A percentile compares a stretch with the other conserved stretches of the same genome.
phyloP scores from a whole-genome alignment of 208 protist genomes.

The Blastocrithidia nonstop region DNA sequence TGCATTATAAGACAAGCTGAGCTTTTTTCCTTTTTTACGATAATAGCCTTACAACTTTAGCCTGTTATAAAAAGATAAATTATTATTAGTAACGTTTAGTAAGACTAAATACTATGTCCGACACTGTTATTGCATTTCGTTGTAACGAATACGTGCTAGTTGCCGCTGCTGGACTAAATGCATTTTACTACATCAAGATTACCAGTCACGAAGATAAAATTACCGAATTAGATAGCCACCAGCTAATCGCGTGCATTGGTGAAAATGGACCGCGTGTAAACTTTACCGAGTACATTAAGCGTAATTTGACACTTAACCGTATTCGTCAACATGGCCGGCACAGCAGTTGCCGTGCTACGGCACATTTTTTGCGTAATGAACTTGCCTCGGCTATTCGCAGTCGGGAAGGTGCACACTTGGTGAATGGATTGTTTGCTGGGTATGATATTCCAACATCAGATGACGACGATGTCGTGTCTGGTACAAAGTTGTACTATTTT shows the following conservation, averaged over 20 bases:
- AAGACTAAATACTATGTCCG: constrained; percentile 44
- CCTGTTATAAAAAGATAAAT: neutral
- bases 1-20: neutral
- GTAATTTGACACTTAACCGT: constrained; percentile 76
- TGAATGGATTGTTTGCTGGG: constrained; percentile 85
- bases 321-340: constrained; percentile 71
- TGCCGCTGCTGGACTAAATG: constrained; percentile 63
- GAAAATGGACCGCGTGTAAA: constrained; percentile 84
- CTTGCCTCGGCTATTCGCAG: constrained; percentile 78
- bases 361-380: constrained; percentile 77
- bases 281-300: constrained; percentile 90
- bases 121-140: constrained; percentile 78
- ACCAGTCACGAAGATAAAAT: constrained; percentile 90
- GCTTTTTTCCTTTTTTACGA: constrained; percentile 4
- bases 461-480: constrained; percentile 35
- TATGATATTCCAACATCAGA: constrained; percentile 71
- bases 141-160: constrained; percentile 79
- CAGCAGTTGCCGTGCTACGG: constrained; percentile 63
- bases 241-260: constrained; percentile 79
- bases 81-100: neutral
- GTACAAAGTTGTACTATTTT: constrained; percentile 86
- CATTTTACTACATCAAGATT: constrained; percentile 88
- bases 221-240: constrained; percentile 67
- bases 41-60: constrained; percentile 3
- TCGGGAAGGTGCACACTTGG: constrained; percentile 68